Evolutionary conservation across 768 basidiomycete species (phyloP), one percentile per base, ranked within the genome.

Genomic region (Tulasnella sp.): DNA sequence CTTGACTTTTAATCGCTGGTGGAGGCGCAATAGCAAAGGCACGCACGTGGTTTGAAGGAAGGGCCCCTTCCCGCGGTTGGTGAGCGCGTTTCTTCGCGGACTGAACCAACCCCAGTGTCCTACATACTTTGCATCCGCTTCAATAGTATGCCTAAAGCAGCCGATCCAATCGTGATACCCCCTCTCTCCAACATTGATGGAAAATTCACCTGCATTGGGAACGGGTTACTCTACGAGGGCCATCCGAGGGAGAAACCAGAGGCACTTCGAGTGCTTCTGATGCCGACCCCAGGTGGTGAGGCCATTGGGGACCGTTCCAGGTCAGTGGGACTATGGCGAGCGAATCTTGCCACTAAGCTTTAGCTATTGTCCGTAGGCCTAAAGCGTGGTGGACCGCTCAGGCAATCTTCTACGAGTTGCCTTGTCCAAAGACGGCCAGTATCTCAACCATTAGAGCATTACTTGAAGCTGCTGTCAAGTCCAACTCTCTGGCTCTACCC

Each of bases 181-280:
- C 76, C 76, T 38, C 76, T 77, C 72, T 27, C 72, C 31, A 52
- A 46, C 19, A 44, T 46, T 12, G 76, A 58, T 40, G 72, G 72
- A 39, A 68, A 62, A 38, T 77, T 77, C 58, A 77, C 76, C n/a
- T 77, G 76, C 76, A 77, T 77, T 42, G 76, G 76, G 16, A 56
- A n/a, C 38, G 76, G 76, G 16, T 42, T 77, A 12, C 76, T 77
- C 52, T 68, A 77, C 56, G 76, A 77, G 12, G 76, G 76, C 27
- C 76, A 77, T 68, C 46, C 76, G 7, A 1, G 76, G 58, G 76
- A 77, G 6, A 58, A 46, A 14, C 76, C 58, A 39, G 76, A 77
- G 58, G 18, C 38, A 19, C 58, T 77, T 38, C 27, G 76, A 38
- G 56, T 77, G 6, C 76, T 77, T 16, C n/a, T 77, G 48, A 40